Conservation (phyloP, 208 protist species). For the Wallacemonas sp. region DNA sequence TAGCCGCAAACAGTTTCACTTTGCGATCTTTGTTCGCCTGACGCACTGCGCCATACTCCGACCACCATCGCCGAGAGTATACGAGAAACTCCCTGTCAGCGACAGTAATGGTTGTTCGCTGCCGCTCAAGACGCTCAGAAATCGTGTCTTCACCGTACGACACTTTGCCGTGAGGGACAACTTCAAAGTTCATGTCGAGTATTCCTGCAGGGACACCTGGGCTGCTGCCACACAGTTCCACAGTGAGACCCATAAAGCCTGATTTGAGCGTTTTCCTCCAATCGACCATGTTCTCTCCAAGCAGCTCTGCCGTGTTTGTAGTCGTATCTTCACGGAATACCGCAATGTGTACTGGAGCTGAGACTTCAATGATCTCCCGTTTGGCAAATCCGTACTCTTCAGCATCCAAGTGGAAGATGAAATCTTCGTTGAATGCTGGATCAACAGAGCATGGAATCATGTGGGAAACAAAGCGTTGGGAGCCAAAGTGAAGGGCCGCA, state of each 20-base stretch:
- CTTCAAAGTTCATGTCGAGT: constrained; percentile 88
- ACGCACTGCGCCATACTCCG: constrained; percentile 73
- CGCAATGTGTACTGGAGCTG: constrained; percentile 83
- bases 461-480: constrained; percentile 73
- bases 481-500: constrained; percentile 84
- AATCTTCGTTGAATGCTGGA: constrained; percentile 87
- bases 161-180: constrained; percentile 59
- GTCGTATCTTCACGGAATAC: constrained; percentile 70
- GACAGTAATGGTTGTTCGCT: constrained; percentile 78
- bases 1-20: constrained; percentile 89
- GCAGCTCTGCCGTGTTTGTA: constrained; percentile 51
- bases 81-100: constrained; percentile 93
- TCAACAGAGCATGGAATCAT: constrained; percentile 43
- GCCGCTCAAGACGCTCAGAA: constrained; percentile 61
- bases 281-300: constrained; percentile 91
- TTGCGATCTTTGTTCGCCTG: constrained; percentile 68
- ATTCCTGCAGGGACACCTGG: constrained; percentile 89
- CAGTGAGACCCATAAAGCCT: constrained; percentile 82
- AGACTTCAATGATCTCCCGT: constrained; percentile 73
- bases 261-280: constrained; percentile 91
- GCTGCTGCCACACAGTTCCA: constrained; percentile 89
- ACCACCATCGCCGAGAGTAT: constrained; percentile 92
- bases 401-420: constrained; percentile 87
- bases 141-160: constrained; percentile 84
- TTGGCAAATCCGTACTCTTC: constrained; percentile 59